Base-by-base conservation (phyloP, 805 yeast genomes). In the Wickerhamomyces chambardii region DNA sequence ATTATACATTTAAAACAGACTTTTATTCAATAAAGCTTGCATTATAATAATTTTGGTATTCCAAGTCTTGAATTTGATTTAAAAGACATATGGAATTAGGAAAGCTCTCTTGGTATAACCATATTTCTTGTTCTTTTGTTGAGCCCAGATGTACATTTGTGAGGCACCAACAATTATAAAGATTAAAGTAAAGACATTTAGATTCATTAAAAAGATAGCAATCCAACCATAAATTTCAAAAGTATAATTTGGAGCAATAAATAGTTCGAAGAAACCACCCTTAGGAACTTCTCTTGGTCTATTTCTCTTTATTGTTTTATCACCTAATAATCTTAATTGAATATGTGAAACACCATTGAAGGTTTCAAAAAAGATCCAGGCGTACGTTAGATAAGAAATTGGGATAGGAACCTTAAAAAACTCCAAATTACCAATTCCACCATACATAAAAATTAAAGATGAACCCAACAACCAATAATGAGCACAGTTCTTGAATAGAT, bases 401-500 rank as follows among this genome's bases (percentile, higher is more conserved):
- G 70, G 42, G 59, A 45, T 54, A 79, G 92, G 32, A 75, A 68
- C 36, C 62, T n/a, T n/a, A n/a, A 63, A 47, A 65, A 70, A 60
- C 75, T 81, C 29, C 79, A 73, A 24, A 67, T 49, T 62, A 77
- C 95, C 50, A 70, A 77, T 45, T 58, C 66, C 46, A 48, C 61
- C 77, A 72, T 80, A 46, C 63, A 50, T 42, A 43, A 69, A 30
- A 45, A 69, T 45, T 61, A 68, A 56, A 11, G 73, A 53, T 8
- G 97, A 97, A 36, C 87, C 81, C 45, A 90, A 64, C n/a, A 84
- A 56, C 97, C 97, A 90, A 62, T 92, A 92, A 58, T 92, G 97
- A 45, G 73, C 66, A 28, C 87, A 79, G 64, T 92, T 92, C 62
- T 89, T 86, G 70, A 90, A 84, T 39, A 92, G 61, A 59, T 86